These are phyloP conservation scores for Globisporangium camurandrum DNA, from an alignment of 352 stramenopile genomes.

Conservation along the genomic window DNA sequence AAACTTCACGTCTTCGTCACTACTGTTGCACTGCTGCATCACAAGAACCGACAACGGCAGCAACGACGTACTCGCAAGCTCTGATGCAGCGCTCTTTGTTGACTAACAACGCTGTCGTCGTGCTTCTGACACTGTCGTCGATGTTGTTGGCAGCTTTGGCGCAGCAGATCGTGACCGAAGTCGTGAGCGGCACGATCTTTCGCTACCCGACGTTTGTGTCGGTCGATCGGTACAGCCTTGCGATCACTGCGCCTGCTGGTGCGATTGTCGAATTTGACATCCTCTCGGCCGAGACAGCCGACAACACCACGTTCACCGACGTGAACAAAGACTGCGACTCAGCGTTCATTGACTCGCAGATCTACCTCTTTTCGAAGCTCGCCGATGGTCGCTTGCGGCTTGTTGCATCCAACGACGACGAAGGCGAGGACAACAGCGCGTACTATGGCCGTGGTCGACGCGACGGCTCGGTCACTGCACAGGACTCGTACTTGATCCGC, in stretches of 20 bases:
- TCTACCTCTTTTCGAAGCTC: conserved; percentile 34
- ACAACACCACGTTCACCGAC: conserved; percentile 40
- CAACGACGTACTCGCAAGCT: no score
- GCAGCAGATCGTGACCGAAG: conserved; percentile 27
- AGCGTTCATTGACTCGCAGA: conserved; percentile 60
- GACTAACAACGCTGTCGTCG: not conserved
- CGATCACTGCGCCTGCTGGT: conserved; percentile 17
- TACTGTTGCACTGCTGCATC: no score
- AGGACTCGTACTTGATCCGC: conserved; percentile 63
- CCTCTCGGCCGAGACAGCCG: conserved; percentile 50
- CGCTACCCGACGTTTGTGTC: conserved; percentile 35
- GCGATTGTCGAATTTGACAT: conserved; percentile 60
- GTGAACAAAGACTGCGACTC: conserved; percentile 70
- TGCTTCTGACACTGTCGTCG: not conserved
- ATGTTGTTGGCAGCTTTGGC: conserved; percentile 1
- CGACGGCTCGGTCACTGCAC: conserved; percentile 39
- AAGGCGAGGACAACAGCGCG: conserved; percentile 40
- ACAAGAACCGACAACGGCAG: no score
- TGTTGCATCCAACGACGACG: conserved; percentile 57
- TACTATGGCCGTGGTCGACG: conserved; percentile 31
- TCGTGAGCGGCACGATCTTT: conserved; percentile 49
- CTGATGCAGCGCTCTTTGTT: no score
- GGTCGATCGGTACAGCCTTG: conserved; percentile 54
- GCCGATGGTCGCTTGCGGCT: conserved; percentile 21
- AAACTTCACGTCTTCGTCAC: no score